Conservation (phyloP, 2,329 filamentous ascomycete genomes). For the Capronia epimyces region DNA sequence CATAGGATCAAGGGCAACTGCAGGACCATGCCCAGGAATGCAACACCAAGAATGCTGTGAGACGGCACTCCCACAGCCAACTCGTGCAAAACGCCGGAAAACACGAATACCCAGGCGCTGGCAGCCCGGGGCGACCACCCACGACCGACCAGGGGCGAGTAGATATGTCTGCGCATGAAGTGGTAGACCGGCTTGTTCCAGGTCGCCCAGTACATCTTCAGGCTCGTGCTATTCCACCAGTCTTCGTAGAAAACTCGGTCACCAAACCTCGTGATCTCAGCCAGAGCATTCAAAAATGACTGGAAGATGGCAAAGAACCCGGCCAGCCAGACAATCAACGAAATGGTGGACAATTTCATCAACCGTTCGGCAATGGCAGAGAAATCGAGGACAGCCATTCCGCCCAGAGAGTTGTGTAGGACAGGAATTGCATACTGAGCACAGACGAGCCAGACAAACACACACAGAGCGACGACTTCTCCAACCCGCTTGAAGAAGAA, state of each 20-base stretch:
- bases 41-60: slow-evolving; percentile 77
- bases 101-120: slow-evolving; percentile 75
- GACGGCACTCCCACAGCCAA: slow-evolving; percentile 89
- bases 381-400: slow-evolving; percentile 74
- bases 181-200: slow-evolving; percentile 98
- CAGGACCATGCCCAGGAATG: slow-evolving; percentile 88
- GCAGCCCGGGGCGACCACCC: slow-evolving; percentile 68
- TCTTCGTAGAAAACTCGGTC: slow-evolving; percentile 94
- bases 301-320: slow-evolving; percentile 98
- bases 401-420: slow-evolving; percentile 80
- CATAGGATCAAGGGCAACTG: slow-evolving; percentile 82
- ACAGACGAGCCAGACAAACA: slow-evolving; percentile 91
- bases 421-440: slow-evolving; percentile 92
- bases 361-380: slow-evolving; percentile 79
- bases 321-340: slow-evolving; percentile 91
- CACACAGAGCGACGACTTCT: slow-evolving; percentile 70
- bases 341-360: slow-evolving; percentile 93
- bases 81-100: slow-evolving; percentile 87
- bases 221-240: slow-evolving; percentile 91
- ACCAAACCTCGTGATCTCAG: slow-evolving; percentile 82
- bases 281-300: slow-evolving; percentile 81
- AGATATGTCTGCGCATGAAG: slow-evolving; percentile 94
- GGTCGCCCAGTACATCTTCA: slow-evolving; percentile 85
- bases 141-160: slow-evolving; percentile 76
- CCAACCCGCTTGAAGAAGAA: slow-evolving; percentile 79